phyloP scores from a whole-genome alignment of 2,329 filamentous ascomycete species.

The Ophiocordyceps camponoti-rufipedis region DNA sequence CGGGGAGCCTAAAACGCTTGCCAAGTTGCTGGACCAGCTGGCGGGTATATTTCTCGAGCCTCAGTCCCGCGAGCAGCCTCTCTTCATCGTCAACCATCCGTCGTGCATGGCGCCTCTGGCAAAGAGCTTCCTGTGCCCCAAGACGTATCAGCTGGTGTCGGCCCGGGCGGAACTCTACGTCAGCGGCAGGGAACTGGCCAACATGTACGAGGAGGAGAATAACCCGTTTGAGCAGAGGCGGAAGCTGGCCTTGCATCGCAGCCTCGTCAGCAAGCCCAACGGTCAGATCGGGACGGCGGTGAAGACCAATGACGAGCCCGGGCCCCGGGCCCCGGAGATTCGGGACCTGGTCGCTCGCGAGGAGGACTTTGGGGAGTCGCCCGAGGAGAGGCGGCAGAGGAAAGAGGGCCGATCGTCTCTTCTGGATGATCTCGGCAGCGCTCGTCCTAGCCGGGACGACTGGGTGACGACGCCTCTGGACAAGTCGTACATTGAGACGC shows the following conservation, averaged over 20 bases:
- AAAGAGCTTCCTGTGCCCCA: slow-evolving; percentile 62
- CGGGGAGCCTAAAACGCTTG: slow-evolving; percentile 38
- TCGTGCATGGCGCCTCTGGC: slow-evolving; percentile 80
- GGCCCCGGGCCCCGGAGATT: too few relatives aligned
- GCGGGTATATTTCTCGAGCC: slow-evolving; percentile 64
- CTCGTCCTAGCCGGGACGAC: slow-evolving; percentile 12
- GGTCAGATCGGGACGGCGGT: slow-evolving; percentile 9
- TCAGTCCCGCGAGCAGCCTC: slow-evolving; percentile 44
- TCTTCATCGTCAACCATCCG: slow-evolving; percentile 81
- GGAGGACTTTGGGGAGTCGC: slow-evolving; percentile 19
- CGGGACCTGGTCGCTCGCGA: slow-evolving; percentile 5
- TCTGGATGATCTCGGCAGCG: background rate
- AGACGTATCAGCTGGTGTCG: slow-evolving; percentile 52
- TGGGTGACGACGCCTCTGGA: slow-evolving; percentile 36
- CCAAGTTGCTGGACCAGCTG: slow-evolving; percentile 63
- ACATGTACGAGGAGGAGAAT: slow-evolving; percentile 98
- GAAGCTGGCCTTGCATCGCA: slow-evolving; percentile 51
- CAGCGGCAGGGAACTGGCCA: slow-evolving; percentile 64
- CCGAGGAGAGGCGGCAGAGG: slow-evolving; percentile 9
- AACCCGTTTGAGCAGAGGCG: slow-evolving; percentile 68
- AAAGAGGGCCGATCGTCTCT: background rate
- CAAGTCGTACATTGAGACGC: slow-evolving; percentile 64
- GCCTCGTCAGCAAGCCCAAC: slow-evolving; percentile 15
- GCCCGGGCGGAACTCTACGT: slow-evolving; percentile 78
- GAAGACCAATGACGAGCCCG: slow-evolving; percentile 10